Conservation (phyloP, 345 rosid genomes). For the Clausena lansium region DNA sequence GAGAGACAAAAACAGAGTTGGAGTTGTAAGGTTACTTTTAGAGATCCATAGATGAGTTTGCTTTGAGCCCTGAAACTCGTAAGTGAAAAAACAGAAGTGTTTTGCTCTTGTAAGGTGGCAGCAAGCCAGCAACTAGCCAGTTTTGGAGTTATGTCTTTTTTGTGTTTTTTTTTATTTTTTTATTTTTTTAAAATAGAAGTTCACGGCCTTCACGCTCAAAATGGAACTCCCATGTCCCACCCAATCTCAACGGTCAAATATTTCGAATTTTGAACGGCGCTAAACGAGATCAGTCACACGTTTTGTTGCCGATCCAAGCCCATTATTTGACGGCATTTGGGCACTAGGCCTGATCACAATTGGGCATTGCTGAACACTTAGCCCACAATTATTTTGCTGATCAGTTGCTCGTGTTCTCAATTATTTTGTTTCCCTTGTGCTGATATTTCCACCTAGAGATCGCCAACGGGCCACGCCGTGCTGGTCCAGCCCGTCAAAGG, state of each 20-base stretch:
- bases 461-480: too few relatives aligned
- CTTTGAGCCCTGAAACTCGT: not conserved
- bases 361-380: not conserved
- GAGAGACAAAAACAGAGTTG: not conserved
- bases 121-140: not conserved
- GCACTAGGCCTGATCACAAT: not conserved
- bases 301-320: not conserved
- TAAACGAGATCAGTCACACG: not conserved
- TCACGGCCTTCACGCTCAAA: slow-evolving; percentile 7
- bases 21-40: not conserved
- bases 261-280: slow-evolving; percentile 46
- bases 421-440: too few relatives aligned
- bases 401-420: too few relatives aligned
- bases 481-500: too few relatives aligned
- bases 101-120: not conserved
- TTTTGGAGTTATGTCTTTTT: not conserved
- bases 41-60: not conserved
- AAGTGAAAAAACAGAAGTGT: not conserved
- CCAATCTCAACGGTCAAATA: slow-evolving; percentile 38
- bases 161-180: not conserved
- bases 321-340: not conserved
- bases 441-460: too few relatives aligned
- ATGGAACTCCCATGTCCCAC: not conserved
- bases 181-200: too few relatives aligned
- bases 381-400: too few relatives aligned